Base-by-base conservation (phyloP, 1,284 basidiomycete genomes). In the Naganishia sp. region DNA sequence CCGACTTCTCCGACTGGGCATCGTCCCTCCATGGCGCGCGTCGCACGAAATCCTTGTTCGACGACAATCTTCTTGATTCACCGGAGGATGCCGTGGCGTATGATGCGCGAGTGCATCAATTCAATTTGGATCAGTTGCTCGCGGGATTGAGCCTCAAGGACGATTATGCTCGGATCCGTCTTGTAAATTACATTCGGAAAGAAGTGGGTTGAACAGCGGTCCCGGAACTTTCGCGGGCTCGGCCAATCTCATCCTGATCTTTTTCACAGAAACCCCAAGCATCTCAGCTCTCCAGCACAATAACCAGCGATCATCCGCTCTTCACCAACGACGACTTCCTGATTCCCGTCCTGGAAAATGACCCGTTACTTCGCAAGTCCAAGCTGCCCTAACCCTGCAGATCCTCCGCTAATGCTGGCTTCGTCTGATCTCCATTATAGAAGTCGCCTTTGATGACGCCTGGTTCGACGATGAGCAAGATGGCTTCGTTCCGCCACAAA, bases 111-210 rank as follows among this genome's bases (percentile, higher is more conserved):
- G 82, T 75, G 0, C 84, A 90, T 73, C 63, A 70, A 31, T 74
- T 71, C 54, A 71, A 75, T 61, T 64, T 79, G 7, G 61, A 66
- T 23, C 68, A 69, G 3, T 68, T 69, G 10, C 67, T 69, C 23
- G 67, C 71, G 23, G 68, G 67, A 23, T 65, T 77, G 25, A 83
- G 74, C 0, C 75, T 87, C 51, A 61, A 61, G 58, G 86, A 87
- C 75, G 86, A 88, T 68, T 87, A 92, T 77, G 85, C 86, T 51
- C 81, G 85, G 21, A 88, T 93, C 71, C 85, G 90, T 53, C 79
- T 96, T 61, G 86, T 96, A 76, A 95, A 96, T 78, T 90, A 85
- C 76, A 92, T 95, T 71, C 83, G 93, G 64, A 88, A 86, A 79
- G 82, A 86, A 73, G 87, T 87, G 57, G 67, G 79, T 57, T 4